Conservation (phyloP, 2,329 filamentous ascomycete genomes). For the Chaetomiaceae sp. region DNA sequence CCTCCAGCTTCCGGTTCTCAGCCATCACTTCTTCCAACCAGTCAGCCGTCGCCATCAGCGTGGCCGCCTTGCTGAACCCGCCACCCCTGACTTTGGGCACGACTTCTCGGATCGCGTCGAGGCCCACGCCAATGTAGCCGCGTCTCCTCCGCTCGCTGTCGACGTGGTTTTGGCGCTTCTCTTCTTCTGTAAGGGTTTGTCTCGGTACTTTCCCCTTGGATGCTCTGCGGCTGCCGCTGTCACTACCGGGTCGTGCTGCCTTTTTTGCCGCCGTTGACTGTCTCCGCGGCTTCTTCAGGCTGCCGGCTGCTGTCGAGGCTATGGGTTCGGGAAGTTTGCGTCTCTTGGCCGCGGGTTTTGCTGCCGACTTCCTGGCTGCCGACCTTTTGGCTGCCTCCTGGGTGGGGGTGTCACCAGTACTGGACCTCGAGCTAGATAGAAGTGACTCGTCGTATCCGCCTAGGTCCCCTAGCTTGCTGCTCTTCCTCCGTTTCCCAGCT, state of each 20-base stretch:
- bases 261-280: neutral
- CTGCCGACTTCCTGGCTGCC: too few species aligned
- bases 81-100: conserved; percentile 71
- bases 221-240: conserved; percentile 22
- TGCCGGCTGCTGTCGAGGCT: neutral
- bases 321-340: neutral
- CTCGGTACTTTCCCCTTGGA: conserved; percentile 47
- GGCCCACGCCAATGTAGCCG: conserved; percentile 76
- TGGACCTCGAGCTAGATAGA: too few species aligned
- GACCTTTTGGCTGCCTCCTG: too few species aligned
- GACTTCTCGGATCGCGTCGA: conserved; percentile 71
- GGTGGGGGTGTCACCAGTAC: too few species aligned
- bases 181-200: conserved; percentile 76
- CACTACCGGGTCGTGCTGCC: neutral
- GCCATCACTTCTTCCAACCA: conserved; percentile 70
- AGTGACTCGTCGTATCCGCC: neutral
- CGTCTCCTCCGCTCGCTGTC: conserved; percentile 81
- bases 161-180: conserved; percentile 84
- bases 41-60: conserved; percentile 69
- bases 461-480: neutral
- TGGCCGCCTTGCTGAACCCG: conserved; percentile 77
- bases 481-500: conserved; percentile 11
- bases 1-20: conserved; percentile 59
- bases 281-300: neutral
- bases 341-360: neutral